Evolutionary conservation across 495 filamentous ascomycete genomes (phyloP).

Genomic region (Aspergillus indologenus): DNA sequence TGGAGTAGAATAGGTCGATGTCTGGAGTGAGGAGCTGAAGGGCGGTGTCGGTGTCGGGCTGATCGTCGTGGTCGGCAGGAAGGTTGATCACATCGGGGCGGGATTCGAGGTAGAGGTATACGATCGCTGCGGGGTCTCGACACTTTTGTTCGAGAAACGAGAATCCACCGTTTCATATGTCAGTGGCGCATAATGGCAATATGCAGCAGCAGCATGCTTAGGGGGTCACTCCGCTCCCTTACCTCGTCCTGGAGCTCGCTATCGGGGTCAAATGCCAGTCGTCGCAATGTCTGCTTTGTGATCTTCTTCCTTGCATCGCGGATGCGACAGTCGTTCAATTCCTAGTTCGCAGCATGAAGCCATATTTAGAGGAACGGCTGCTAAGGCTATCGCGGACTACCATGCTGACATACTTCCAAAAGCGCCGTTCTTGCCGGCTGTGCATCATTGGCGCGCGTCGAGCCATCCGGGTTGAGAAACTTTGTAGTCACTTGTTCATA

Average conservation of each 20-base stretch:
- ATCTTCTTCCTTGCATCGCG: constrained; percentile 37
- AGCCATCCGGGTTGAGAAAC: constrained; percentile 60
- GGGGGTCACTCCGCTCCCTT: constrained; percentile 3
- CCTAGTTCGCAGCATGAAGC: constrained; percentile 23
- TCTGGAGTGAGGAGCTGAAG: constrained; percentile 35
- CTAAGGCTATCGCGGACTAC: background rate
- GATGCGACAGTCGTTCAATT: constrained; percentile 37
- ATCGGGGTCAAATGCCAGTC: constrained; percentile 34
- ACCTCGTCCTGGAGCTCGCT: constrained; percentile 36
- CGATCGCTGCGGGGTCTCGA: constrained; percentile 36
- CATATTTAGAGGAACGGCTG: background rate
- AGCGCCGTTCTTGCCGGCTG: constrained; percentile 53
- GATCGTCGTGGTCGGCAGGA: constrained; percentile 11
- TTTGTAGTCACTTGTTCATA: constrained; percentile 58
- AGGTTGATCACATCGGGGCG: constrained; percentile 24
- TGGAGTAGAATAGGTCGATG: constrained; percentile 37
- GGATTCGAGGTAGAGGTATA: constrained; percentile 40
- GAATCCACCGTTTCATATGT: background rate
- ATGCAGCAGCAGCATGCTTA: background rate
- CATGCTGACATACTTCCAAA: constrained; percentile 45
- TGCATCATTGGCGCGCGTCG: constrained; percentile 52
- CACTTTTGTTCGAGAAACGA: constrained; percentile 18
- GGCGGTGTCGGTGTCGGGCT: constrained; percentile 19
- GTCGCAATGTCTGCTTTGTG: constrained; percentile 32
- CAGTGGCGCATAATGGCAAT: background rate